A percentile compares a stretch with the other conserved stretches of the same genome.
Evolutionary conservation across 139 green algal genomes (phyloP).

Genomic region (Chlorella sp.): DNA sequence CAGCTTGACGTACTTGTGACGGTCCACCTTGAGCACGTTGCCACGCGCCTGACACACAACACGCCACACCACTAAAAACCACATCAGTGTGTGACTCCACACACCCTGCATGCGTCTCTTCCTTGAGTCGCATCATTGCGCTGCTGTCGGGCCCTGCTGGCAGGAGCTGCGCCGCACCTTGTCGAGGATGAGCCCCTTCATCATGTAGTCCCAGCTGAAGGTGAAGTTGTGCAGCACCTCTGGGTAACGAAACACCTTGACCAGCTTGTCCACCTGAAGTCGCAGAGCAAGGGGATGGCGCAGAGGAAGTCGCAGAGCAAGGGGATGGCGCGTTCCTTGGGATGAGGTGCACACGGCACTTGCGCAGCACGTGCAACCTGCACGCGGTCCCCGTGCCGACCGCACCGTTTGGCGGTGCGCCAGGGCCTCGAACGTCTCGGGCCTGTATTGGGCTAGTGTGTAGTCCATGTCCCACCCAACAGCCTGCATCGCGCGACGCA

Average conservation of each 20-base stretch:
- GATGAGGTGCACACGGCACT: neutral
- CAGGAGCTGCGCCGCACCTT: constrained; percentile 81
- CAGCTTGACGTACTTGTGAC: constrained; percentile 98
- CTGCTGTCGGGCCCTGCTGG: no score
- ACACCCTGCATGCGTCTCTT: no score
- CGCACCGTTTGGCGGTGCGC: constrained; percentile 64
- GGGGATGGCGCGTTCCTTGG: no score
- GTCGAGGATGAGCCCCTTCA: constrained; percentile 88
- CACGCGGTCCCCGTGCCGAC: neutral
- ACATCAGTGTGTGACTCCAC: no score
- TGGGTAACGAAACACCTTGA: constrained; percentile 74
- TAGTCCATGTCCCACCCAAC: constrained; percentile 98
- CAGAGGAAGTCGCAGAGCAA: no score
- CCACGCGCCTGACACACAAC: constrained; percentile 25
- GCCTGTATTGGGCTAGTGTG: constrained; percentile 81
- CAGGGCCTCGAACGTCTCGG: constrained; percentile 93
- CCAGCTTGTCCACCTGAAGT: constrained; percentile 65
- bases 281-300: no score
- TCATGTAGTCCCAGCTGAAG: constrained; percentile 95
- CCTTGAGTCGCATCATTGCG: no score
- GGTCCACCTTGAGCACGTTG: constrained; percentile 72
- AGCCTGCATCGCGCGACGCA: constrained; percentile 29
- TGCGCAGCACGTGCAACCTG: neutral
- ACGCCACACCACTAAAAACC: no score
- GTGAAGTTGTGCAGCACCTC: constrained; percentile 33